These are phyloP conservation scores for Trichoderma endophyticum DNA, from an alignment of 2,329 filamentous ascomycete species.

Conservation along the genomic window DNA sequence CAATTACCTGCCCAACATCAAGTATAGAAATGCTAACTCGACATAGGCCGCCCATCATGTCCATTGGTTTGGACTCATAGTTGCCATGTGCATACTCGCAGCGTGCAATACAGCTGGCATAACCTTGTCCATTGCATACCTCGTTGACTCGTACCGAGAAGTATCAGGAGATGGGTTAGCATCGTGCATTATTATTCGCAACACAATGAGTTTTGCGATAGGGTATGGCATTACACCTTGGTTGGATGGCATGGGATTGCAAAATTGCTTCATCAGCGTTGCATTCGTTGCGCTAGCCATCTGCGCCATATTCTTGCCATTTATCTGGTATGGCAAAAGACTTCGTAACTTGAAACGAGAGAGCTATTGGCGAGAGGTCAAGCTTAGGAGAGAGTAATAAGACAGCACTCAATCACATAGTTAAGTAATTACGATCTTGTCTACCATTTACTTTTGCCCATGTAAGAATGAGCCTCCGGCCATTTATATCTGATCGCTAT, in stretches of 20 bases:
- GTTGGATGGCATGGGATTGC: conserved; percentile 40
- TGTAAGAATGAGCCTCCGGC: too few species aligned
- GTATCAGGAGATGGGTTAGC: conserved; percentile 40
- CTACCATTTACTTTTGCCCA: not conserved
- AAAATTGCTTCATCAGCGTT: conserved; percentile 42
- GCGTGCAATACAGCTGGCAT: conserved; percentile 35
- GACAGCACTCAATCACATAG: not conserved
- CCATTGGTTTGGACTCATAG: conserved; percentile 42
- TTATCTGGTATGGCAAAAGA: conserved; percentile 46
- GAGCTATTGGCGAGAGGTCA: conserved; percentile 24
- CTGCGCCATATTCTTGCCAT: conserved; percentile 40
- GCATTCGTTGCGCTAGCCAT: conserved; percentile 40
- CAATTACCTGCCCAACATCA: not conserved
- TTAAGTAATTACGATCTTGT: not conserved
- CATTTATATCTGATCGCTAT: not conserved
- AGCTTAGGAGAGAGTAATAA: not conserved
- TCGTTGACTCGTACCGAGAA: conserved; percentile 42
- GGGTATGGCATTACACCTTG: conserved; percentile 44
- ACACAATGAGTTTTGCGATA: conserved; percentile 38
- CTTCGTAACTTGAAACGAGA: conserved; percentile 23
- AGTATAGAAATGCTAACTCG: not conserved
- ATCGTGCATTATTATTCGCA: conserved; percentile 39
- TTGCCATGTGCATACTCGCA: conserved; percentile 38
- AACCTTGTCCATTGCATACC: conserved; percentile 38
- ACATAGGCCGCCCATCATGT: conserved; percentile 33